Evolutionary conservation across 2,329 filamentous ascomycete genomes (phyloP).

Genomic region (Didymella glomerata): DNA sequence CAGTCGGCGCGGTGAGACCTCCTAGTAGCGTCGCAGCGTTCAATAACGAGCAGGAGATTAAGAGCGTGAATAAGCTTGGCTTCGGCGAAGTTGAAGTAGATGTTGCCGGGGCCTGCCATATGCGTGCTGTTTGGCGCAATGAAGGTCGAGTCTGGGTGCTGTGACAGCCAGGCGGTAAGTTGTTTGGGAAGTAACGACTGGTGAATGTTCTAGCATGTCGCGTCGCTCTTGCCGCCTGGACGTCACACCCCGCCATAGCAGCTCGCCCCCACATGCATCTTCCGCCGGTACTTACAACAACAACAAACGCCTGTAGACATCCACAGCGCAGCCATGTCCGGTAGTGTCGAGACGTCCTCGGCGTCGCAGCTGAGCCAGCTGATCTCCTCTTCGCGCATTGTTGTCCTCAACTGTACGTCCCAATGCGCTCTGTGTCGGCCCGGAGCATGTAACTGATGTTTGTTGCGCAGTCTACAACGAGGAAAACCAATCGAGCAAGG

Average conservation of each 20-base stretch:
- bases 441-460: conserved; percentile 36
- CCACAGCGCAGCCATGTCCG: conserved; percentile 52
- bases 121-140: no score
- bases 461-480: conserved; percentile 77
- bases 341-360: conserved; percentile 55
- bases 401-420: conserved; percentile 86
- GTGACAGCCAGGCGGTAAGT: conserved; percentile 1
- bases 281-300: conserved; percentile 7
- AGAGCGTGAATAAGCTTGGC: conserved; percentile 44
- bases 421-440: conserved; percentile 19
- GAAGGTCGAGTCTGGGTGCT: neutral
- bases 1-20: conserved; percentile 38
- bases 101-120: conserved; percentile 46
- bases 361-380: conserved; percentile 57
- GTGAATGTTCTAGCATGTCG: conserved; percentile 20
- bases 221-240: conserved; percentile 7
- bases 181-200: conserved; percentile 5
- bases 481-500: conserved; percentile 85
- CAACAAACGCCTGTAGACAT: neutral
- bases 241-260: conserved; percentile 6
- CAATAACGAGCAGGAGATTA: conserved; percentile 40
- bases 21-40: conserved; percentile 39
- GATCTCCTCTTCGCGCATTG: conserved; percentile 78
- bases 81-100: conserved; percentile 45
- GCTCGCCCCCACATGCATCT: conserved; percentile 27